Evolutionary conservation across 257 asterid genomes (phyloP), one percentile per base, ranked within the genome.

Genomic region (Apocynum venetum): DNA sequence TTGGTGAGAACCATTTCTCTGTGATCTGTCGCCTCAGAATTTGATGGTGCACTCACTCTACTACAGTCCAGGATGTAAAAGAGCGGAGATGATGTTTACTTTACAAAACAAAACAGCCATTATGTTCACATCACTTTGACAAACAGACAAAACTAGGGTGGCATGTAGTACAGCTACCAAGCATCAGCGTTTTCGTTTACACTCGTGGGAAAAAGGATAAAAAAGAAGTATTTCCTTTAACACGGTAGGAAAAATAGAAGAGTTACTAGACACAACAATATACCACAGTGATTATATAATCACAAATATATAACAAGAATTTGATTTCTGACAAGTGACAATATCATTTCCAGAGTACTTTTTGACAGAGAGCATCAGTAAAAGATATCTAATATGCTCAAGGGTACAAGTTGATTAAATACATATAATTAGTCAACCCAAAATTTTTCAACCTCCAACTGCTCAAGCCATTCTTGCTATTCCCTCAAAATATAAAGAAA

Each of bases 341-440:
- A 31, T 25, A 25, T 25, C 31, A 25, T 25, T 25, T 25, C 31
- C 31, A 25, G 31, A 25, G 31, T 25, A 25, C 31, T 25, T 25
- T 25, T 25, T 25, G 31, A 25, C 31, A 20, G 36, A 60, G 40
- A n/a, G 13, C 17, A 60, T 31, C 41, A 9, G 1, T 60, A 25
- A 60, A 17, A 60, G 41, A 9, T 7, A 10, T 36, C 67, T 60
- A 31, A 31, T 60, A 12, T 11, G 46, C 9, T 35, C 8, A 63
- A 0, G 20, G 43, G 11, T 63, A 63, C 20, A 11, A 31, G 41
- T 4, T 2, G 43, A 25, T 15, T 61, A 64, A 36, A 65, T 14
- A 65, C 71, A 65, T 65, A 65, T 25, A 38, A 65, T 38, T 65
- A 65, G 71, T 35, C 68, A 61, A 31, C 68, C 43, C 9, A 61